These are phyloP conservation scores for Neopestalotiopsis sp. DNA, from an alignment of 2,329 filamentous ascomycete genomes.

Conservation along the genomic window DNA sequence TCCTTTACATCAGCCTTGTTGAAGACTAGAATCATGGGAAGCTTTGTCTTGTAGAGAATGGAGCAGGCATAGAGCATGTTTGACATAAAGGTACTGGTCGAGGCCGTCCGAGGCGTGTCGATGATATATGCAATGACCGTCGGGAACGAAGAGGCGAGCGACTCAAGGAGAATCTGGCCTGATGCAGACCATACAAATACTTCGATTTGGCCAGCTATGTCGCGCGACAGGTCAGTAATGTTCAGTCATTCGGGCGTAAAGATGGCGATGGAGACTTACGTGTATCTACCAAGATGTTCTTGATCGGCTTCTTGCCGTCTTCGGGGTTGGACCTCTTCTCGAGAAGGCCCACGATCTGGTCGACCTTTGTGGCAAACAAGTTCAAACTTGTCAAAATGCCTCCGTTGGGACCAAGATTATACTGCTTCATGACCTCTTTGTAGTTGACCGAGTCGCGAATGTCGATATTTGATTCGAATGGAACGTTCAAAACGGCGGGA, in stretches of 20 bases:
- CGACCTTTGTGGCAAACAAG: constrained; percentile 96
- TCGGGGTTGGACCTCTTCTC: constrained; percentile 80
- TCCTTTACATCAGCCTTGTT: constrained; percentile 98
- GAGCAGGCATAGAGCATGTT: constrained; percentile 99
- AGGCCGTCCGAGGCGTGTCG: constrained; percentile 91
- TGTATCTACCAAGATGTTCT: constrained; percentile 91
- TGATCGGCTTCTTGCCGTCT: constrained; percentile 60
- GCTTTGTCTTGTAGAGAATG: constrained; percentile 97
- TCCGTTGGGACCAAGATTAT: constrained; percentile 95
- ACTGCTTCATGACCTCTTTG: constrained; percentile 99
- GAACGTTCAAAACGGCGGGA: constrained; percentile 89
- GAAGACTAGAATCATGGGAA: constrained; percentile 98
- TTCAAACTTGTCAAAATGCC: constrained; percentile 96
- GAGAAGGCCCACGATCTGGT: constrained; percentile 86
- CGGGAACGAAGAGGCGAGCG: constrained; percentile 90
- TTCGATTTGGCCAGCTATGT: constrained; percentile 84
- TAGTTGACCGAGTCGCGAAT: constrained; percentile 99
- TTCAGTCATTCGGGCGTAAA: background rate
- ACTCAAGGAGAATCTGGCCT: constrained; percentile 91
- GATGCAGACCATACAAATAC: constrained; percentile 98
- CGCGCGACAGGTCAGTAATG: background rate
- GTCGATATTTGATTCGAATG: constrained; percentile 97
- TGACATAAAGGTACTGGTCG: constrained; percentile 97
- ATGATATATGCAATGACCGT: constrained; percentile 98
- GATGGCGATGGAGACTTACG: constrained; percentile 43